phyloP scores from a whole-genome alignment of 441 rosid species.

The Dalechampia spathulata region DNA sequence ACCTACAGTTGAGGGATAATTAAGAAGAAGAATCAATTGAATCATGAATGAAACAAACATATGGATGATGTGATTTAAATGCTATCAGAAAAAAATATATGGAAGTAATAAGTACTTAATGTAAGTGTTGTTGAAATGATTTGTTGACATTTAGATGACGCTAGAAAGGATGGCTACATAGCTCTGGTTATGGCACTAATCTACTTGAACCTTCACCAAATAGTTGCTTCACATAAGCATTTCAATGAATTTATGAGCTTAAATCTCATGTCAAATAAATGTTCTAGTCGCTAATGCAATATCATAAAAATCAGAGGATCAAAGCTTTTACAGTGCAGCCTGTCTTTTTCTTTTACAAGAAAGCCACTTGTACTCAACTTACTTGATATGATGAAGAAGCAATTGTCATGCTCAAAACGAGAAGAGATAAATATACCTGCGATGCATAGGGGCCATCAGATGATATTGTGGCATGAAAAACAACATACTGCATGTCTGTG shows the following conservation, averaged over 20 bases:
- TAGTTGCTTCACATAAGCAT: neutral
- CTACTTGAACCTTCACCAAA: neutral
- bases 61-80: neutral
- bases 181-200: no score
- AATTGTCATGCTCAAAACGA: no score
- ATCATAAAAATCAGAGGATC: neutral
- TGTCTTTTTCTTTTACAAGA: neutral
- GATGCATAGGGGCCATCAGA: conserved; percentile 67
- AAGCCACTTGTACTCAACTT: no score
- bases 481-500: conserved; percentile 92
- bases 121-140: neutral
- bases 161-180: neutral
- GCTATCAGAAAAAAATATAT: neutral
- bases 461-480: conserved; percentile 71
- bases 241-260: neutral
- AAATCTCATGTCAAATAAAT: neutral
- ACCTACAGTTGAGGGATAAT: no score
- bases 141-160: neutral
- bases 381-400: no score
- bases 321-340: neutral
- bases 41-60: neutral
- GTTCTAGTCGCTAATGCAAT: neutral
- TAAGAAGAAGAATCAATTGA: neutral
- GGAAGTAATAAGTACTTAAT: neutral
- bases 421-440: conserved; percentile 65